Base-by-base conservation (phyloP, 129 eudicot genomes). In the Pittosporum tobira region DNA sequence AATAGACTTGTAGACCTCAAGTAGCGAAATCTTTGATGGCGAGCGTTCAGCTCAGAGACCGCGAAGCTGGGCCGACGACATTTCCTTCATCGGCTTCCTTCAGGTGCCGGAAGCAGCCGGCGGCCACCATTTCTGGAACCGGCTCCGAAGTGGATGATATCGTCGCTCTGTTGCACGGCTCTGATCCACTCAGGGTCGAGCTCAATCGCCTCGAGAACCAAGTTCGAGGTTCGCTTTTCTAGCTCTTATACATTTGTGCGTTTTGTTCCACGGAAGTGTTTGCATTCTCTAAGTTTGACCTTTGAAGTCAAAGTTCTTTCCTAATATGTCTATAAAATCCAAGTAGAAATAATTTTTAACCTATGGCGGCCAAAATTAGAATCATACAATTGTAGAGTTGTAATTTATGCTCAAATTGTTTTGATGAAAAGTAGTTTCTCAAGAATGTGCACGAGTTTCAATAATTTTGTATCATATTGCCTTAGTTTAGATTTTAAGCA, bases 181-280 rank as follows among this genome's bases (percentile, higher is more conserved):
- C 95, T 14, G 88, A 85, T 75, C 95, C 96, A 4, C 78, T 89
- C 27, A 82, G 95, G 11, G 79, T 85, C 29, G 93, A 85, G 68
- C 95, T 89, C 65, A 74, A 71, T 37, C 94, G 96, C 52, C 94
- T 88, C 19, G 84, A 89, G 44, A 89, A 89, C 59, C 84, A 82
- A 67, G 55, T 85, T 8, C 73, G 85, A 89, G 94, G 96, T 84
- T 14, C 9, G 22, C 21, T 1, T 59, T 30, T 44, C 48, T 60
- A 16, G 2, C 18, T 46, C 47, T 20, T 42, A 27, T 38, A 42
- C 7, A 10, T 18, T 3, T 53, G 14, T 65, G 21, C 24, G 10
- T 22, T 43, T 59, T 34, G 40, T 34, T 34, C 1, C 10, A 12
- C 10, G 7, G 7, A 34, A 34, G 10, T 5, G 10, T 34, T 34